Evolutionary conservation across 352 stramenopile species (phyloP).

Genomic region (Pythium inflatum): DNA sequence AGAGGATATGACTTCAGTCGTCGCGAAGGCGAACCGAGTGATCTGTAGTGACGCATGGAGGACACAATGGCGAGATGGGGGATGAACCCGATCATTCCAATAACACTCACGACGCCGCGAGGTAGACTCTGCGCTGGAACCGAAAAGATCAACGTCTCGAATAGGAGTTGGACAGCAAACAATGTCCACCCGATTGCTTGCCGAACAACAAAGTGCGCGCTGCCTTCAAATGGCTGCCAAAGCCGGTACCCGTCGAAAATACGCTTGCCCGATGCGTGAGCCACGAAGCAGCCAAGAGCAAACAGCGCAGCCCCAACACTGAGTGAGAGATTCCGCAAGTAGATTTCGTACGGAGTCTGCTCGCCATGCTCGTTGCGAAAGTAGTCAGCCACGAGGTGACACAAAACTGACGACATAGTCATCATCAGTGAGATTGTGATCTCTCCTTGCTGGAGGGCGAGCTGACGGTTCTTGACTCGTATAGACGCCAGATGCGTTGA

Average conservation of each 20-base stretch:
- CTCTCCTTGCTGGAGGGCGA: conserved; percentile 35
- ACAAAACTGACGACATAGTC: conserved; percentile 41
- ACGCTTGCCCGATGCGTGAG: conserved; percentile 40
- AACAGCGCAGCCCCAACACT: conserved; percentile 37
- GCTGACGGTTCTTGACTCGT: conserved; percentile 7
- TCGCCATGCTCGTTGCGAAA: conserved; percentile 34
- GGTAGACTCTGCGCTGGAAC: conserved; percentile 34
- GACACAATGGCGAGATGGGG: conserved; percentile 44
- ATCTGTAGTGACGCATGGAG: conserved; percentile 44
- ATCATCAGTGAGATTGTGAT: conserved; percentile 49
- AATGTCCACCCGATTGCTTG: conserved; percentile 63
- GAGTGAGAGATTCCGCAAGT: conserved; percentile 18
- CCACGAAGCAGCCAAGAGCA: conserved; percentile 35
- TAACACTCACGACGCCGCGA: conserved; percentile 35
- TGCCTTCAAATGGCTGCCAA: conserved; percentile 60
- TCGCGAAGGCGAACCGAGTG: neutral
- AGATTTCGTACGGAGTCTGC: conserved; percentile 15
- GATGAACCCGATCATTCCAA: conserved; percentile 42
- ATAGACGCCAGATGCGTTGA: neutral
- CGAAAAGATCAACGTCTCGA: conserved; percentile 50
- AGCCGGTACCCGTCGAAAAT: conserved; percentile 37
- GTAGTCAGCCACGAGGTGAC: conserved; percentile 45
- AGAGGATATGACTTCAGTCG: conserved; percentile 11
- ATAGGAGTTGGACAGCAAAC: conserved; percentile 51
- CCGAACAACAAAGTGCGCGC: conserved; percentile 46